Base-by-base conservation (phyloP, 305 asterid species). In the Fraxinus sp. region DNA sequence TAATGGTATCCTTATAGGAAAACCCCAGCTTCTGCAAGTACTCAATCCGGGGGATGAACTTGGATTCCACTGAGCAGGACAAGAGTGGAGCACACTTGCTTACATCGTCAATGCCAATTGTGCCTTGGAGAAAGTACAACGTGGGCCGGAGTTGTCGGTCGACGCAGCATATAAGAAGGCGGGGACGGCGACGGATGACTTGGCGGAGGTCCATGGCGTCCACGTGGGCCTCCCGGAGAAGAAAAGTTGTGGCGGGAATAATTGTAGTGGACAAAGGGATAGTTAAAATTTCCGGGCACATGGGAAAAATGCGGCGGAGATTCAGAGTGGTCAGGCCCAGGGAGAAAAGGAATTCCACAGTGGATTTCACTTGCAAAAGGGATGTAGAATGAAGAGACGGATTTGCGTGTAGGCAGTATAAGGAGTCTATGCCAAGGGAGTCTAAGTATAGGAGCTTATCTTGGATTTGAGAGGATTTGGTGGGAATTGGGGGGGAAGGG, bases 111-210 rank as follows among this genome's bases (percentile, higher is more conserved):
- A 95, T 89, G 18, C 98, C 97, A 8, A 95, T 87, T 1, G 90
- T 90, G 57, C 90, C 93, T 83, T 94, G 97, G 59, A 95, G 93
- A 77, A 95, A 95, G 90, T 88, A 90, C 41, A 95, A 89, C 44
- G 99, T 90, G 10, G 97, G 97, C 28, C 98, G 96, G 79, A 95
- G 94, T 46, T 85, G 90, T 37, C 84, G 85, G 2, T 87, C 90
- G 18, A 94, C 97, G 84, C 87, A 80, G 88, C 93, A 86, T 1
- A 87, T 84, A 7, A 94, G 92, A 26, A 95, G 94, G 32, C 97
- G 90, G 0, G 99, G 99, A 0, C 97, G 98, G 35, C 99, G 91
- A 81, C 92, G 93, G 87, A 95, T 91, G 83, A 94, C 90, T 87
- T 86, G 85, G 81, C 93, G 98, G 55, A 95, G 90, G 5, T 90